Conservation (phyloP, 2,329 filamentous ascomycete genomes). For the Fusarium citri region DNA sequence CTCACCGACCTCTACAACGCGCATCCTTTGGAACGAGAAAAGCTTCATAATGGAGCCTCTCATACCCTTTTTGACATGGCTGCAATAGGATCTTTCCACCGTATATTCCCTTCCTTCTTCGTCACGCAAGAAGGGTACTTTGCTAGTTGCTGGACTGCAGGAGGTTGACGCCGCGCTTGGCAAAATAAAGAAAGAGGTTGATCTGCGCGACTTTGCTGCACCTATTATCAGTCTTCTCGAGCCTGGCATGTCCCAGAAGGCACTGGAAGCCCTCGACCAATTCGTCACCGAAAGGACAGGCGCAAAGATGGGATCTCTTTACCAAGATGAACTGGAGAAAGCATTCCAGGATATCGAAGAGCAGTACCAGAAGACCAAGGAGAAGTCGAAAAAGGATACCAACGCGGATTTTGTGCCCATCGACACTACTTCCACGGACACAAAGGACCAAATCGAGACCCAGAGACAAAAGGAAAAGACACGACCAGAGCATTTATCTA, state of each 20-base stretch:
- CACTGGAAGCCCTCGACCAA: slow-evolving; percentile 52
- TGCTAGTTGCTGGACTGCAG: slow-evolving; percentile 50
- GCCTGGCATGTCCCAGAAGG: slow-evolving; percentile 52
- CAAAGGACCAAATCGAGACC: slow-evolving; percentile 48
- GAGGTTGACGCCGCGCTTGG: slow-evolving; percentile 54
- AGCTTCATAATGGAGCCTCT: slow-evolving; percentile 49
- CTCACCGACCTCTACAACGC: slow-evolving; percentile 53
- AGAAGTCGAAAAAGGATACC: slow-evolving; percentile 34
- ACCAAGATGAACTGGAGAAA: slow-evolving; percentile 57
- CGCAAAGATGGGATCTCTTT: slow-evolving; percentile 56
- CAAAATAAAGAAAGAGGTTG: slow-evolving; percentile 53
- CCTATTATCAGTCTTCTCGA: slow-evolving; percentile 58
- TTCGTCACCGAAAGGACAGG: slow-evolving; percentile 55
- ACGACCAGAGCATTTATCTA: slow-evolving; percentile 52
- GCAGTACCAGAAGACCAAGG: slow-evolving; percentile 44
- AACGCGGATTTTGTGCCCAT: slow-evolving; percentile 9
- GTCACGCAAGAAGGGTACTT: slow-evolving; percentile 55
- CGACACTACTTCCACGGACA: slow-evolving; percentile 34
- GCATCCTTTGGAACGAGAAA: slow-evolving; percentile 50
- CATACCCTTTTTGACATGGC: slow-evolving; percentile 53
- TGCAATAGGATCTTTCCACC: slow-evolving; percentile 53
- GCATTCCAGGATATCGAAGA: slow-evolving; percentile 51
- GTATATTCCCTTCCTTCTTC: slow-evolving; percentile 52
- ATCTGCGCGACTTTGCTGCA: slow-evolving; percentile 54
- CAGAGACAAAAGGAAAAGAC: slow-evolving; percentile 59